Percentiles rank a stretch among this genome's conserved stretches.
Evolutionary conservation across 2,329 filamentous ascomycete genomes (phyloP).

Genomic region (Stagonosporopsis vannaccii): DNA sequence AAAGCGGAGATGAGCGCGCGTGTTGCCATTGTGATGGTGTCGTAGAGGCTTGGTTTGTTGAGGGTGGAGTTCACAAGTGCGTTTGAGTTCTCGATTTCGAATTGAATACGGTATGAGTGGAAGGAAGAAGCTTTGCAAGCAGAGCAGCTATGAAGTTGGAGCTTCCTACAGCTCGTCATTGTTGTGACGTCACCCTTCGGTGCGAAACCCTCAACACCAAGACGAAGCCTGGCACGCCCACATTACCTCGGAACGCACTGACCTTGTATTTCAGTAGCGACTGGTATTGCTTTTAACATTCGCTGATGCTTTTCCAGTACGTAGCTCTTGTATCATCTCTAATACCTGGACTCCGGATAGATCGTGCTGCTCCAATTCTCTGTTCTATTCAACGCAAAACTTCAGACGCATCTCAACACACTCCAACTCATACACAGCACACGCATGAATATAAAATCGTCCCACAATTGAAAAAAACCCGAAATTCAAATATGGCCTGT

Average conservation of each 20-base stretch:
- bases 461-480: too few relatives aligned
- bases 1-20: constrained; percentile 23
- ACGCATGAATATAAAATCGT: too few relatives aligned
- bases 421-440: too few relatives aligned
- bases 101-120: neutral
- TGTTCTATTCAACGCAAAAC: too few relatives aligned
- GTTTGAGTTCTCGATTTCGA: neutral
- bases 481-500: too few relatives aligned
- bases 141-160: constrained; percentile 1
- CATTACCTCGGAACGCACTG: constrained; percentile 2
- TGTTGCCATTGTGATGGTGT: constrained; percentile 23
- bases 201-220: constrained; percentile 5
- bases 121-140: neutral
- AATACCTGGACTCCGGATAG: too few relatives aligned
- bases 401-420: too few relatives aligned
- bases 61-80: neutral
- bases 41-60: neutral
- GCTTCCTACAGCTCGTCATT: constrained; percentile 9
- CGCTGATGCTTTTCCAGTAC: too few relatives aligned
- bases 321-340: too few relatives aligned
- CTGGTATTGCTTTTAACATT: neutral
- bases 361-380: too few relatives aligned
- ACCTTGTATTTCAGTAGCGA: neutral
- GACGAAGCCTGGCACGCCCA: neutral
- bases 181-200: constrained; percentile 9